phyloP scores from a whole-genome alignment of 1,284 basidiomycete species.

The Polyporus tsugae region DNA sequence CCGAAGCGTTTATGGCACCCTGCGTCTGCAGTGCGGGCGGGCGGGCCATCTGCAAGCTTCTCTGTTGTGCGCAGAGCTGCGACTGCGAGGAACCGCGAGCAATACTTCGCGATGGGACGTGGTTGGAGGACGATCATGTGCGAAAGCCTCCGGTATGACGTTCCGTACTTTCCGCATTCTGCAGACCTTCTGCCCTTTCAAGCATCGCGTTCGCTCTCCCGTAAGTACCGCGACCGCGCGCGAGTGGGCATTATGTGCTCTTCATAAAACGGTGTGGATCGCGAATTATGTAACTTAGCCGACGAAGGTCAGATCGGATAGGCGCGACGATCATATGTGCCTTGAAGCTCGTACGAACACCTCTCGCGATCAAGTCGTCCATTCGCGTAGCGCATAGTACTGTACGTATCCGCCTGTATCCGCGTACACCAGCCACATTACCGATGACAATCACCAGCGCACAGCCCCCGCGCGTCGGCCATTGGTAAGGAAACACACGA shows the following conservation, averaged over 20 bases:
- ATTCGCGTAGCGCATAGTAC: background rate
- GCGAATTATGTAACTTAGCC: background rate
- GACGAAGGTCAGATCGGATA: conserved; percentile 3
- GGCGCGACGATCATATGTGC: conserved; percentile 1
- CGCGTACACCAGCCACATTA: background rate
- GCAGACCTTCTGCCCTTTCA: background rate
- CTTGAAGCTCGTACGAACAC: background rate
- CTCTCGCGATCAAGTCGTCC: background rate
- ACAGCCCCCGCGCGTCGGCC: no score
- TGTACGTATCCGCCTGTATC: background rate
- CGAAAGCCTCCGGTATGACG: conserved; percentile 22
- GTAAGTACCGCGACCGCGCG: background rate
- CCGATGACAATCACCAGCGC: background rate
- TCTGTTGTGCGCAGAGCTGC: background rate
- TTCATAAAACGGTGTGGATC: background rate
- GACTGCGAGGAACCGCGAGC: conserved; percentile 3
- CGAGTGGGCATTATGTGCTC: background rate
- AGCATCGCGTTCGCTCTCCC: background rate
- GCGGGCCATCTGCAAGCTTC: background rate
- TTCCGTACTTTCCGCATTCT: conserved; percentile 17
- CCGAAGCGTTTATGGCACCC: background rate
- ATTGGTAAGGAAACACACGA: conserved; percentile 9
- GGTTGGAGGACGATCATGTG: background rate
- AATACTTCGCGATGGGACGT: background rate
- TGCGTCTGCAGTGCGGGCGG: conserved; percentile 2